Evolutionary conservation across 1,284 basidiomycete genomes (phyloP).

Genomic region (Quambalaria eucalypti): DNA sequence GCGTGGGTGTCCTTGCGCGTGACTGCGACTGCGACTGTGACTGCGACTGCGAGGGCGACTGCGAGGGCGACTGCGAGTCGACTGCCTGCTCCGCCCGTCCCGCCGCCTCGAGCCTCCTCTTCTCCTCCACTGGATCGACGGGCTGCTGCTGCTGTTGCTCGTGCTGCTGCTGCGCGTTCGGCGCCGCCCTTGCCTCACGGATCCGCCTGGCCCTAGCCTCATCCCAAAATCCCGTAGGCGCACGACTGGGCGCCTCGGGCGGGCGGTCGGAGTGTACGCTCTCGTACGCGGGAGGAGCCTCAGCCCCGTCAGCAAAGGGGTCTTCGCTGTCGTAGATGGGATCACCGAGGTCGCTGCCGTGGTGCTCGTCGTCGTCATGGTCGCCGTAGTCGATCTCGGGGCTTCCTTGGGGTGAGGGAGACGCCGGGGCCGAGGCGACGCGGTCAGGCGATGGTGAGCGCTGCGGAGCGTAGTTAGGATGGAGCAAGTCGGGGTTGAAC

Average conservation of each 20-base stretch:
- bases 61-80: background rate
- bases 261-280: constrained; percentile 4
- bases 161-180: background rate
- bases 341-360: background rate
- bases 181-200: background rate
- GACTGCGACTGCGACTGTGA: background rate
- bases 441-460: too few species aligned
- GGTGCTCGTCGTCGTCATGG: background rate
- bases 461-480: too few species aligned
- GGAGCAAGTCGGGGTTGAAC: too few species aligned
- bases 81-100: background rate
- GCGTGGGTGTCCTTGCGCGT: background rate
- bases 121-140: background rate
- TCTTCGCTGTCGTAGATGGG: constrained; percentile 9
- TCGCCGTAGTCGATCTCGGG: background rate
- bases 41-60: background rate
- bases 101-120: background rate
- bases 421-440: background rate
- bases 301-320: constrained; percentile 11
- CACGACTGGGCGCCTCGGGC: constrained; percentile 6
- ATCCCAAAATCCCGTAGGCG: background rate
- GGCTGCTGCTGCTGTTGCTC: background rate
- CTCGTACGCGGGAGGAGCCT: constrained; percentile 12
- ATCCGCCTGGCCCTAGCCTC: background rate
- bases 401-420: background rate